Percentiles rank a stretch among this genome's conserved stretches.
Evolutionary conservation across 2,329 filamentous ascomycete species (phyloP).

Genomic region (Aspergillus sp.): DNA sequence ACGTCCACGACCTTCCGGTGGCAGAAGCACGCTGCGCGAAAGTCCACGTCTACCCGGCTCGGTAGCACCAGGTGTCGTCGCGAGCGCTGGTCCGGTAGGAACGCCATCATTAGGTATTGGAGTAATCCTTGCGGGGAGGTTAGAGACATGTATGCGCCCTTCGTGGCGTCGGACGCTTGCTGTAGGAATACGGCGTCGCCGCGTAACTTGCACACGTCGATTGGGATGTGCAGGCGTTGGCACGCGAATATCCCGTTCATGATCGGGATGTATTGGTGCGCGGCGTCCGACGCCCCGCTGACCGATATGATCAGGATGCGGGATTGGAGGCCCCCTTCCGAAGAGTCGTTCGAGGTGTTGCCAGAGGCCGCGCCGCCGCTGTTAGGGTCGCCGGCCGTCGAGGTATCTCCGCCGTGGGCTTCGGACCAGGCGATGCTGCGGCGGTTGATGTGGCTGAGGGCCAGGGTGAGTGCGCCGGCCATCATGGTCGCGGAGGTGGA

Average conservation of each 20-base stretch:
- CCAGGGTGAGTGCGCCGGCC: slow-evolving; percentile 85
- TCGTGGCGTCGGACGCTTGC: slow-evolving; percentile 76
- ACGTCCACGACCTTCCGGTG: slow-evolving; percentile 87
- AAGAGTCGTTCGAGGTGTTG: too few relatives aligned
- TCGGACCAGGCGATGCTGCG: slow-evolving; percentile 65
- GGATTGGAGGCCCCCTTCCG: slow-evolving; percentile 60
- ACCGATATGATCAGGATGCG: slow-evolving; percentile 90
- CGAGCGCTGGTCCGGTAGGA: slow-evolving; percentile 70
- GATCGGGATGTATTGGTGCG: slow-evolving; percentile 90
- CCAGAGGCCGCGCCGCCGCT: slow-evolving; percentile 23
- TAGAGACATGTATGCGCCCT: slow-evolving; percentile 67
- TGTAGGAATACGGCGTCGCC: slow-evolving; percentile 90
- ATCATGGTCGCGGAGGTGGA: slow-evolving; percentile 76
- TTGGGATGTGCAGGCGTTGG: slow-evolving; percentile 80
- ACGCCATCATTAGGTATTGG: slow-evolving; percentile 92
- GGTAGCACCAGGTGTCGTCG: slow-evolving; percentile 70
- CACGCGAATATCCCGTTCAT: slow-evolving; percentile 99
- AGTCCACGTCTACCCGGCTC: slow-evolving; percentile 84
- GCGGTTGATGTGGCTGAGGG: slow-evolving; percentile 88
- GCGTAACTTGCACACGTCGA: slow-evolving; percentile 85
- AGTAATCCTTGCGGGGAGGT: slow-evolving; percentile 69
- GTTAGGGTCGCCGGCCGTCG: slow-evolving; percentile 39
- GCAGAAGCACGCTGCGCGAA: slow-evolving; percentile 97
- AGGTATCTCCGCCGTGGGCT: slow-evolving; percentile 50
- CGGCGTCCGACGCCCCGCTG: slow-evolving; percentile 81